phyloP scores from a whole-genome alignment of 441 rosid species.

The Viola pubescens region DNA sequence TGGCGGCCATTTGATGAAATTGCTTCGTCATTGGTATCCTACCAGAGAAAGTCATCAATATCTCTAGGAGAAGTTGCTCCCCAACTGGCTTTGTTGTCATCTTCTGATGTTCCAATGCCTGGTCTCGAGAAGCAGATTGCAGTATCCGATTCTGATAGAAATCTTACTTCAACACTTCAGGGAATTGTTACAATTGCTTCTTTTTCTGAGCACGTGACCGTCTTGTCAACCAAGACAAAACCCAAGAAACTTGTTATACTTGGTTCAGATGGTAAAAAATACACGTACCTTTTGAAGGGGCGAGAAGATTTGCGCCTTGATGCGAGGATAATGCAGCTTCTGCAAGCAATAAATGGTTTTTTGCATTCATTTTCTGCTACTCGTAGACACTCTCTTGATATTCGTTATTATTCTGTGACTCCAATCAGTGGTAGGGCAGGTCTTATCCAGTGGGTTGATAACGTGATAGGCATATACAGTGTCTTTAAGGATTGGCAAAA shows the following conservation, averaged over 20 bases:
- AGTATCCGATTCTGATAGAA: conserved; percentile 47
- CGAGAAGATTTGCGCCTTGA: conserved; percentile 99
- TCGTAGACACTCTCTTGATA: conserved; percentile 49
- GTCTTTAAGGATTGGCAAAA: conserved; percentile 94
- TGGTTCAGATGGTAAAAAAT: conserved; percentile 93
- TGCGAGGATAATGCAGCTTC: conserved; percentile 98
- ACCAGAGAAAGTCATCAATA: conserved; percentile 81
- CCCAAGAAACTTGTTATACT: conserved; percentile 86
- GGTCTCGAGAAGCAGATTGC: conserved; percentile 82
- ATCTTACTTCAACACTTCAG: conserved; percentile 43
- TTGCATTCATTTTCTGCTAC: conserved; percentile 55
- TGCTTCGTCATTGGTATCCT: conserved; percentile 84
- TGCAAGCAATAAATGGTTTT: conserved; percentile 84
- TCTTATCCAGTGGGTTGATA: conserved; percentile 98
- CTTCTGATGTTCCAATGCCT: conserved; percentile 97
- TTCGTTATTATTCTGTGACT: conserved; percentile 94
- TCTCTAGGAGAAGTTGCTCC: conserved; percentile 94
- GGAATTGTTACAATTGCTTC: conserved; percentile 83
- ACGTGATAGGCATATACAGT: conserved; percentile 88
- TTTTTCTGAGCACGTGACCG: conserved; percentile 61
- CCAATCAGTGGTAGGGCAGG: conserved; percentile 99
- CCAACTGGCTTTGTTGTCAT: conserved; percentile 71
- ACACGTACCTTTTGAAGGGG: conserved; percentile 89
- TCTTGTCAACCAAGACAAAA: conserved; percentile 90
- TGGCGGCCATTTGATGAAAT: conserved; percentile 91